A percentile compares a stretch with the other conserved stretches of the same genome.
phyloP scores from a whole-genome alignment of 441 rosid species.

The Populus hybrid region DNA sequence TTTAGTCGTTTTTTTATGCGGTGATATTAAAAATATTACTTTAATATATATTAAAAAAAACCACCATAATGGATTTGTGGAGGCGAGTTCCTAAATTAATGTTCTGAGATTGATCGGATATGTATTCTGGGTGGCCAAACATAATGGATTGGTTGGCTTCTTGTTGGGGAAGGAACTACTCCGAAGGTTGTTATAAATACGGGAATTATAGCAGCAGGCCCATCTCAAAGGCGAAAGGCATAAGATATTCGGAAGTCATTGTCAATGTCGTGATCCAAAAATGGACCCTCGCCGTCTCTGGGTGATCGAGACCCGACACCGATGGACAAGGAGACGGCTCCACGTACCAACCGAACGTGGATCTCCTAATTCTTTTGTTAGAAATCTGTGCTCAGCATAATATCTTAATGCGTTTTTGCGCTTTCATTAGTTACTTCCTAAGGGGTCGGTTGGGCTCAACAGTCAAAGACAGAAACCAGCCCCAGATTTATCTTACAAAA shows the following conservation, averaged over 20 bases:
- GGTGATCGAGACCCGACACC: background rate
- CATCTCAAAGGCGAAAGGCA: background rate
- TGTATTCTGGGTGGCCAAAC: background rate
- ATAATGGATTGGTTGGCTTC: background rate
- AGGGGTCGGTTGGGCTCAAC: background rate
- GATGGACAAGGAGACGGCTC: background rate
- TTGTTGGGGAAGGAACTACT: background rate
- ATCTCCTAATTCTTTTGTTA: too few species aligned
- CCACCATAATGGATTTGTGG: too few species aligned
- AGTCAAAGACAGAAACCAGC: background rate
- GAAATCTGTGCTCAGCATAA: background rate
- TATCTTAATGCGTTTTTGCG: too few species aligned
- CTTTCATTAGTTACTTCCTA: background rate
- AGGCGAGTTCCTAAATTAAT: too few species aligned
- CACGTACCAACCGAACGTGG: background rate
- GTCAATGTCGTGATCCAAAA: background rate
- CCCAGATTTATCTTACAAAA: background rate
- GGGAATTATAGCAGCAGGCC: background rate
- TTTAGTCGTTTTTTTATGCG: too few species aligned
- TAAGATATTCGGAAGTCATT: background rate
- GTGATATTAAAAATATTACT: too few species aligned
- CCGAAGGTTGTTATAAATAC: background rate
- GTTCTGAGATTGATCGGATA: background rate
- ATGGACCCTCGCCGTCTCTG: background rate
- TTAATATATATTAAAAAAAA: too few species aligned